Evolutionary conservation across 2,329 filamentous ascomycete genomes (phyloP).

Genomic region (Akanthomyces muscarius): DNA sequence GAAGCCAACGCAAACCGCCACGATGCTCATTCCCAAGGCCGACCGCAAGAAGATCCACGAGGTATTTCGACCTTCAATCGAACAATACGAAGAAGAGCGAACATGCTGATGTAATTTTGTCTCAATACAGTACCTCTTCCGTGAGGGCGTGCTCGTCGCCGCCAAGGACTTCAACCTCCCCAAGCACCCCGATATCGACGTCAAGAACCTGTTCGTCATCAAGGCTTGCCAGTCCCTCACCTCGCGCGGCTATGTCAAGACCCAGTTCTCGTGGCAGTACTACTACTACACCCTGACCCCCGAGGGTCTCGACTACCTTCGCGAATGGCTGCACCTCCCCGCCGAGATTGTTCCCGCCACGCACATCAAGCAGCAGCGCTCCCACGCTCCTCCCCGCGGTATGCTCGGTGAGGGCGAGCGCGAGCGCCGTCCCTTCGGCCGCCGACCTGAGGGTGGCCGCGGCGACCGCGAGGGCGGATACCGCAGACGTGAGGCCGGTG

Average conservation of each 20-base stretch:
- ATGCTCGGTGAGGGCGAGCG: conserved; percentile 88
- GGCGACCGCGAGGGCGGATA: conserved; percentile 87
- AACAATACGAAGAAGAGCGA: conserved; percentile 8
- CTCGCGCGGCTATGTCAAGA: conserved; percentile 98
- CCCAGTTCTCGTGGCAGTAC: conserved; percentile 99
- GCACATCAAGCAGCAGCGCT: conserved; percentile 99
- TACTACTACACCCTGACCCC: conserved; percentile 99
- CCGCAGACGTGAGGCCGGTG: conserved; percentile 81
- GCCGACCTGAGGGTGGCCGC: conserved; percentile 51
- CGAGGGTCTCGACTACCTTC: conserved; percentile 99
- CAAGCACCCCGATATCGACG: conserved; percentile 97
- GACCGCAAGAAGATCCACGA: conserved; percentile 99
- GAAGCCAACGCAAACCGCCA: conserved; percentile 47
- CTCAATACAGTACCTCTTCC: conserved; percentile 79
- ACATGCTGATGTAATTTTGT: conserved; percentile 18
- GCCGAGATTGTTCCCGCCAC: conserved; percentile 99
- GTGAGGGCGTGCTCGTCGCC: conserved; percentile 87
- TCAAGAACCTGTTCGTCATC: conserved; percentile 99
- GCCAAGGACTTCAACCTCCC: conserved; percentile 99
- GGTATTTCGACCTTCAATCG: conserved; percentile 35
- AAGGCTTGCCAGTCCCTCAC: conserved; percentile 98
- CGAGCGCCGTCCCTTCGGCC: conserved; percentile 80
- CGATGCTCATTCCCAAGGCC: conserved; percentile 99
- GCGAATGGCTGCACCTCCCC: conserved; percentile 99
- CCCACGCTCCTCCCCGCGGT: conserved; percentile 94